A percentile compares a stretch with the other conserved stretches of the same genome.
phyloP scores from a whole-genome alignment of 2,329 filamentous ascomycete species.

The Grosmannia penicillata region DNA sequence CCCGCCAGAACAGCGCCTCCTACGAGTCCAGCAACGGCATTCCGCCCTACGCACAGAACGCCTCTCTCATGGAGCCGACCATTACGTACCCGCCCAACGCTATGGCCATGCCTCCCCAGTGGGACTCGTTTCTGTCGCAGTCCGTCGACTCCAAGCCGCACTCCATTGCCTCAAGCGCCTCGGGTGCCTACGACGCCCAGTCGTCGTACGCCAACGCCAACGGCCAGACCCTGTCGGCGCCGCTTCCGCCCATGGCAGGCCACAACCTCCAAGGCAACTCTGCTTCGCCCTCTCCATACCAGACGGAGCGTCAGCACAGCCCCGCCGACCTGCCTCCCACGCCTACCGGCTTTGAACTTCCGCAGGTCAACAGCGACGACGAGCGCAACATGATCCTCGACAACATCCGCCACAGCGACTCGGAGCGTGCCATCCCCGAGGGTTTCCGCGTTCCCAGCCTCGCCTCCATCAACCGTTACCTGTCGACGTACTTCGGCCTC shows the following conservation, averaged over 20 bases:
- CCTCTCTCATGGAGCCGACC: conserved; percentile 58
- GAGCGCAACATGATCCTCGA: conserved; percentile 75
- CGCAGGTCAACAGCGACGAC: conserved; percentile 71
- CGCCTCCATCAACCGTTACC: conserved; percentile 72
- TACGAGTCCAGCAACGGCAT: conserved; percentile 46
- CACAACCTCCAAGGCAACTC: conserved; percentile 30
- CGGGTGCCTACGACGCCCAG: conserved; percentile 54
- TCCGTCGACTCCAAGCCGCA: conserved; percentile 60
- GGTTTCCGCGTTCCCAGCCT: conserved; percentile 78
- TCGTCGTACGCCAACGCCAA: conserved; percentile 45
- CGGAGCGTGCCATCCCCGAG: conserved; percentile 68
- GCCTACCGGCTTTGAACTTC: conserved; percentile 53
- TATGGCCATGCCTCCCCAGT: conserved; percentile 72
- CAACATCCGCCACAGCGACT: conserved; percentile 69
- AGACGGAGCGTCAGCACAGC: conserved; percentile 51
- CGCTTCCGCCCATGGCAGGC: conserved; percentile 56
- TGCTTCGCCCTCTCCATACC: conserved; percentile 58
- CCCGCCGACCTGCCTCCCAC: conserved; percentile 57
- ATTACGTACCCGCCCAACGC: conserved; percentile 65
- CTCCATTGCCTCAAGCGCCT: conserved; percentile 51
- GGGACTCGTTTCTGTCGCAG: conserved; percentile 76
- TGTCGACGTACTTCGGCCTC: conserved; percentile 90
- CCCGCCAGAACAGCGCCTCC: conserved; percentile 39
- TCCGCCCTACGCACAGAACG: conserved; percentile 53
- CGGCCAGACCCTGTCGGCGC: conserved; percentile 42